These are phyloP conservation scores for Aquilaria yunnanensis DNA, from an alignment of 345 rosid species.

Conservation along the genomic window DNA sequence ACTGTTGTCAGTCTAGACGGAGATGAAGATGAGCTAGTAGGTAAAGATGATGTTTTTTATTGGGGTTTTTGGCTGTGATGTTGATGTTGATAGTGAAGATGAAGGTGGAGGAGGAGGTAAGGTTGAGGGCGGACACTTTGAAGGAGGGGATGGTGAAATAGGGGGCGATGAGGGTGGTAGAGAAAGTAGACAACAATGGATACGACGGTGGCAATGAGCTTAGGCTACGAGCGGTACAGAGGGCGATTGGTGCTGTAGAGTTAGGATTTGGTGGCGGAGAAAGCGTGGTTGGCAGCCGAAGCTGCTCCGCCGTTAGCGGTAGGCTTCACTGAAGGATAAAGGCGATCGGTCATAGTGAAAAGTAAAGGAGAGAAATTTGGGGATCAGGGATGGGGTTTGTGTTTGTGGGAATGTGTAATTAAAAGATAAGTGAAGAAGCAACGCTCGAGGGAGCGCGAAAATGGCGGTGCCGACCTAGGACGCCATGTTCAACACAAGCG, in stretches of 20 bases:
- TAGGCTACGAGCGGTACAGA: constrained; percentile 62
- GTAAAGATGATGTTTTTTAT: constrained; percentile 55
- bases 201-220: constrained; percentile 41
- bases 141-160: constrained; percentile 53
- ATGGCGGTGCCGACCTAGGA: no score
- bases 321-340: constrained; percentile 56
- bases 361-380: constrained; percentile 6
- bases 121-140: constrained; percentile 49
- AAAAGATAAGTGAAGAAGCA: no score
- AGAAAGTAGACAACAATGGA: constrained; percentile 47
- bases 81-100: constrained; percentile 51
- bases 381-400: no score
- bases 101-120: constrained; percentile 46
- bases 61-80: constrained; percentile 69
- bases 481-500: no score
- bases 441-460: no score
- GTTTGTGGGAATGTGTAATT: not conserved
- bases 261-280: constrained; percentile 65
- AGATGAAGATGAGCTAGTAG: constrained; percentile 41
- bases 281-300: constrained; percentile 29
- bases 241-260: constrained; percentile 65
- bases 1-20: constrained; percentile 30
- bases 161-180: constrained; percentile 77
- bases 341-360: constrained; percentile 47
- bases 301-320: constrained; percentile 26